Evolutionary conservation across 228 moss, liverwort and hornwort genomes (phyloP), one percentile per base, ranked within the genome.

Genomic region (Sphagnum fallax): DNA sequence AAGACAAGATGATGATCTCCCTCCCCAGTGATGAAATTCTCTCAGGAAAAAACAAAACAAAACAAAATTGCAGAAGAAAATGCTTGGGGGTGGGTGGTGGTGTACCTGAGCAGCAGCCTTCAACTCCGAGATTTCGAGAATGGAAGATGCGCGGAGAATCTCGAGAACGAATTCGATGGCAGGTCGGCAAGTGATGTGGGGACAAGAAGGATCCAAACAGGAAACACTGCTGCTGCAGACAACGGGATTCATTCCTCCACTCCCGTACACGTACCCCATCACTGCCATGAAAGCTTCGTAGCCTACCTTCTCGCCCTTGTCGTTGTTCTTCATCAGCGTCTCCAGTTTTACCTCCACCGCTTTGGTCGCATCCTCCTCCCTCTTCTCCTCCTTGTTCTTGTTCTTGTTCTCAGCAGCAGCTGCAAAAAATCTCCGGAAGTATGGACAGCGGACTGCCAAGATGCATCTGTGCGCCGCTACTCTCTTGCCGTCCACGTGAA

Each of bases 171-270:
- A 83, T 66, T 90, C 88, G 10, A 93, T 69, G 9, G 84, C 79
- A 16, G 89, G 90, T 64, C 84, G 76, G 70, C 93, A 94, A 4
- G 86, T 87, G 47, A 81, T 77, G 72, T 94, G 93, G 5, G 69
- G 50, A 65, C 93, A 94, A 12, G 69, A 72, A 2, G 82, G 64
- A 71, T 89, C 93, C 68, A 67, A 32, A 62, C 93, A 93, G 13
- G 78, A 60, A 9, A 84, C 75, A 61, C 51, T 69, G n/a, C 73
- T 77, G 32, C 32, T 32, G 32, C 32, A 32, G 32, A 32, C 32
- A 14, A 73, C 83, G 65, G 74, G 72, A 5, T 77, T 74, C 64
- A 81, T 78, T 73, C 87, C 68, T 71, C 79, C 78, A 2, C 87
- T 89, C 53, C 87, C 84, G 49, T 94, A 94, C 8, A 94, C 71